Evolutionary conservation across 768 basidiomycete genomes (phyloP), one percentile per base, ranked within the genome.

Genomic region (Tulasnella sp.): DNA sequence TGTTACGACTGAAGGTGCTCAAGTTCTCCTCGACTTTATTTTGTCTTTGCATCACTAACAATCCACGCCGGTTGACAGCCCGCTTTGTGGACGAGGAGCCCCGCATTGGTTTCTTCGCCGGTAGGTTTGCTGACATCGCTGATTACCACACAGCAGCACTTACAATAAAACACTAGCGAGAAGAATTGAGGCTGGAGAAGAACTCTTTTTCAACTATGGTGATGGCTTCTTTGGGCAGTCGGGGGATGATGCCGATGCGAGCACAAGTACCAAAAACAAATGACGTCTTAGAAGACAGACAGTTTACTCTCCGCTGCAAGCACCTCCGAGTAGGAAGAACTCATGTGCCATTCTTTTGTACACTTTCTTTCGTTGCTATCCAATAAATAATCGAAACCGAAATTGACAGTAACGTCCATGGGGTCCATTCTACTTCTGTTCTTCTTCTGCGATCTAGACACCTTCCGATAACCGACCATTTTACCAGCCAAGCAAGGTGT

Each of bases 1-100:
- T 24, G 84, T 86, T 3, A 93, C 92, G 83, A 80, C 79, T 87
- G 91, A 91, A 82, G 40, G 87, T 83, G 60, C 37, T 22, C 48
- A 16, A 72, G 11, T 34, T 72, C 24, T 28, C 41, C 40, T 31
- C 48, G 46, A 34, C 72, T n/a, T 40, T 64, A 18, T 75, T 46
- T 44, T 46, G 37, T 37, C 37, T 80, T 75, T 73, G 54, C 58
- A 20, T 31, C 5, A 75, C 69, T 73, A 9, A 79, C 8, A 3
- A 16, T 31, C 69, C 72, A 46, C 24, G 37, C 58, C 14, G 16
- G 16, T 72, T 76, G 42, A 79, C 40, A 92, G 93, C 90, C n/a
- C 84, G 83, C 20, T 83, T 91, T 48, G 91, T 94, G 3, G 90
- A 92, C 80, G 92, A 91, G 2, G 91, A 93, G 79, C 90, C 92